Evolutionary conservation across 352 stramenopile genomes (phyloP).

Genomic region (Globisporangium uncinulatum): DNA sequence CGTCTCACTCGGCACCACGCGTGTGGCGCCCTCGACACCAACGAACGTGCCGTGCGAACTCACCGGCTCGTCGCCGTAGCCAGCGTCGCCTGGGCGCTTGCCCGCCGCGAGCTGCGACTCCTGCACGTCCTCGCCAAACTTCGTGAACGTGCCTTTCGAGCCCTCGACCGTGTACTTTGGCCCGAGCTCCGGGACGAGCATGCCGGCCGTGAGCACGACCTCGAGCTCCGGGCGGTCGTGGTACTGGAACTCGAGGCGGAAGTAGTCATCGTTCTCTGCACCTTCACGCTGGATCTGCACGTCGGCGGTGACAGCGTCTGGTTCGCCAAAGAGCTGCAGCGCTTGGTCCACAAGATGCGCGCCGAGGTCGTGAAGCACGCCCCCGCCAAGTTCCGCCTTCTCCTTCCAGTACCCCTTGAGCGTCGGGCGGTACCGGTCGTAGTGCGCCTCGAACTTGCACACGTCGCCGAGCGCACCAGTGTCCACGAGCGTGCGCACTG

Average conservation of each 20-base stretch:
- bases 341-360: conserved; percentile 65
- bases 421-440: conserved; percentile 54
- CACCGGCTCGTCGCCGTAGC: conserved; percentile 49
- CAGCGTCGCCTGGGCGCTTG: conserved; percentile 36
- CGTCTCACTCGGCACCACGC: conserved; percentile 29
- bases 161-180: conserved; percentile 69
- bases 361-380: conserved; percentile 67
- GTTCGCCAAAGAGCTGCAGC: conserved; percentile 55
- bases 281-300: conserved; percentile 74
- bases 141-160: conserved; percentile 42
- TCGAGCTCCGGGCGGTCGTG: conserved; percentile 29
- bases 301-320: conserved; percentile 38
- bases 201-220: conserved; percentile 60
- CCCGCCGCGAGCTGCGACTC: conserved; percentile 53
- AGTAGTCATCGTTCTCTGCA: conserved; percentile 66
- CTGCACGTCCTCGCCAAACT: conserved; percentile 64
- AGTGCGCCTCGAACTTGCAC: conserved; percentile 54
- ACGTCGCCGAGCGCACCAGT: conserved; percentile 44
- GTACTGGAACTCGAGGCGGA: conserved; percentile 66
- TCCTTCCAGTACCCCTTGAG: conserved; percentile 84
- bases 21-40: conserved; percentile 14
- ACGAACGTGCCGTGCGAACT: conserved; percentile 40
- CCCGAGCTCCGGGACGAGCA: conserved; percentile 51
- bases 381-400: conserved; percentile 41
- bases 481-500: conserved; percentile 40